Conservation (phyloP, 305 asterid genomes). For the Fraxinus greggii region DNA sequence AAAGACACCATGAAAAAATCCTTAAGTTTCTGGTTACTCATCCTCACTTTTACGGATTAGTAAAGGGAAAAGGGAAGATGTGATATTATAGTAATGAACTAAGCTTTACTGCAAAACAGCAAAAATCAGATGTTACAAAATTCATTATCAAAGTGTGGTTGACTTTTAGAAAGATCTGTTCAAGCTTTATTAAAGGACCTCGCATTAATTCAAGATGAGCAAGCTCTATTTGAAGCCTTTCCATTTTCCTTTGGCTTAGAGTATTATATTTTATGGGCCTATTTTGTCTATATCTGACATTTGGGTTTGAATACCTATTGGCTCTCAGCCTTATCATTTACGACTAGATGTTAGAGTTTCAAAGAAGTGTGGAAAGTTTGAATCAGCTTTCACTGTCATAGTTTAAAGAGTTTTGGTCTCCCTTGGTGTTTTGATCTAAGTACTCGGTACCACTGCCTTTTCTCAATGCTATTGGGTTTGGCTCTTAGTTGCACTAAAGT, state of each 20-base stretch:
- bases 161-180: neutral
- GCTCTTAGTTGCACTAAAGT: neutral
- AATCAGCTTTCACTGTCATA: neutral
- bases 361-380: neutral
- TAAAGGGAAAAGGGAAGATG: neutral
- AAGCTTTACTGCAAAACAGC: neutral
- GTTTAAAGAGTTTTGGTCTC: neutral
- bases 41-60: neutral
- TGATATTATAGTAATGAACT: neutral
- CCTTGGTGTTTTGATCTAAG: neutral
- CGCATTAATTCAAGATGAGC: neutral
- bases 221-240: neutral
- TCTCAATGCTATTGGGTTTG: neutral
- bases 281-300: neutral
- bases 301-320: neutral
- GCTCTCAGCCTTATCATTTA: neutral
- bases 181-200: neutral
- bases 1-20: conserved; percentile 1
- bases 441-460: neutral
- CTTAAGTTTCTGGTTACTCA: neutral
- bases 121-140: neutral
- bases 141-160: neutral
- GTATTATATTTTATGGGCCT: neutral
- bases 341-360: neutral
- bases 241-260: neutral